Percentiles rank a stretch among this genome's conserved stretches.
Evolutionary conservation across 2,329 filamentous ascomycete species (phyloP).

Genomic region (Byssothecium circinans): DNA sequence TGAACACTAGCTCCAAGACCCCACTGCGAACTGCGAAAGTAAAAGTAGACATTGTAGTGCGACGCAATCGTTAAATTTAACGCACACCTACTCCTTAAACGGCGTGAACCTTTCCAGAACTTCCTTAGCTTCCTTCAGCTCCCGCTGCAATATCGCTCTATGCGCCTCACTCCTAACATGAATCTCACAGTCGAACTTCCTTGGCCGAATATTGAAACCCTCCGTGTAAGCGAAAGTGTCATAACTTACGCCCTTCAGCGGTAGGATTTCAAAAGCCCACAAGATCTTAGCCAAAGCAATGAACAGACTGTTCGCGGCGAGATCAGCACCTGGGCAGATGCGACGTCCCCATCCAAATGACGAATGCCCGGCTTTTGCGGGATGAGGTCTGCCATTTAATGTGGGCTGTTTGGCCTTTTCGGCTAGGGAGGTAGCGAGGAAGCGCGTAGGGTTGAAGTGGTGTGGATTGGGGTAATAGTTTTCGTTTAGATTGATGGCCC

Average conservation of each 20-base stretch:
- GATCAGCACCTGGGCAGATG: constrained; percentile 37
- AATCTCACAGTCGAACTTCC: constrained; percentile 40
- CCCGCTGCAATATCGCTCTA: constrained; percentile 31
- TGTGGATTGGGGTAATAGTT: constrained; percentile 46
- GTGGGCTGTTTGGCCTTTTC: constrained; percentile 20
- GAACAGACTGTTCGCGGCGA: constrained; percentile 36
- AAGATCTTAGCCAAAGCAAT: constrained; percentile 37
- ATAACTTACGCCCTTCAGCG: constrained; percentile 35
- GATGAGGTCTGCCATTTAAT: constrained; percentile 27
- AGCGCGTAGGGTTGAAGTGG: constrained; percentile 46
- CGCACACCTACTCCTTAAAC: constrained; percentile 31
- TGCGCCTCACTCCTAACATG: constrained; percentile 35
- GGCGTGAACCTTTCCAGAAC: constrained; percentile 41
- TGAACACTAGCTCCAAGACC: too few relatives aligned
- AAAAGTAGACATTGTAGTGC: too few relatives aligned
- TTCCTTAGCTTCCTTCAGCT: constrained; percentile 30
- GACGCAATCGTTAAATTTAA: too few relatives aligned
- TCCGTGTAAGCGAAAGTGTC: constrained; percentile 47
- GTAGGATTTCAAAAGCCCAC: constrained; percentile 41
- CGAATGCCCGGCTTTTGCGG: constrained; percentile 35
- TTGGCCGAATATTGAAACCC: constrained; percentile 45
- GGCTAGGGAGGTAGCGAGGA: constrained; percentile 31
- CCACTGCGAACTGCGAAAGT: too few relatives aligned
- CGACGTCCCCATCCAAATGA: constrained; percentile 40
- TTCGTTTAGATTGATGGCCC: constrained; percentile 49